Evolutionary conservation across 2,329 filamentous ascomycete species (phyloP), one percentile per base, ranked within the genome.

Genomic region (Venturia aucupariae): DNA sequence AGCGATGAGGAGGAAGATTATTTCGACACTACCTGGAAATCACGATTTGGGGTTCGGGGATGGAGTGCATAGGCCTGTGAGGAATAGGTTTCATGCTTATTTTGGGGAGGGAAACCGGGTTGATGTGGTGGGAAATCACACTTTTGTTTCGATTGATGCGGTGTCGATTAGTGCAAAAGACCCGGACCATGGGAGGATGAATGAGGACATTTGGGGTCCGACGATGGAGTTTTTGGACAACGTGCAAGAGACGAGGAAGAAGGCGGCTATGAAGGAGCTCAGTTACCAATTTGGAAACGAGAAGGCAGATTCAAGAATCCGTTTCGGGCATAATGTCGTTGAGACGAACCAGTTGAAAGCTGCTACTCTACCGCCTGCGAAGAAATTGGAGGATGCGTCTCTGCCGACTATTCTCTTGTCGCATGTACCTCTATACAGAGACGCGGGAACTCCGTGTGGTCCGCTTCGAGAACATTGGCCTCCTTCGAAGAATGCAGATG

Each of bases 81-180:
- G 92, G 62, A 82, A 94, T 70, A 82, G 94, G 19, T 99, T 97
- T 74, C 85, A 88, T 71, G 85, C 88, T 3, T 96, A 88, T 72
- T 97, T 99, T 76, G 94, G 94, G 4, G 88, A 94, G 64, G 85
- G 87, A n/a, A 97, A 97, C 74, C 83, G 90, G 10, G 86, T 99
- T 24, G 92, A 97, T 73, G 83, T 97, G 5, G 82, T 97, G 63
- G 94, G 90, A 15, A 99, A 99, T 72, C 94, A 99, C 74, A 95
- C 91, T 0, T 92, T 99, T 72, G 90, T 99, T 24, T 95, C 91
- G 0, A 83, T 99, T 8, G 94, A 99, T 73, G 85, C 88, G 0
- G 87, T 96, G 4, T 97, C 92, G 0, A 76, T 97, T 70, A 96
- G 91, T 71, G 93, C 94, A 3, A 79, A 82, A 72, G 83, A 83